Conservation (phyloP, 306 rosid genomes). For the Vigna hirtella region DNA sequence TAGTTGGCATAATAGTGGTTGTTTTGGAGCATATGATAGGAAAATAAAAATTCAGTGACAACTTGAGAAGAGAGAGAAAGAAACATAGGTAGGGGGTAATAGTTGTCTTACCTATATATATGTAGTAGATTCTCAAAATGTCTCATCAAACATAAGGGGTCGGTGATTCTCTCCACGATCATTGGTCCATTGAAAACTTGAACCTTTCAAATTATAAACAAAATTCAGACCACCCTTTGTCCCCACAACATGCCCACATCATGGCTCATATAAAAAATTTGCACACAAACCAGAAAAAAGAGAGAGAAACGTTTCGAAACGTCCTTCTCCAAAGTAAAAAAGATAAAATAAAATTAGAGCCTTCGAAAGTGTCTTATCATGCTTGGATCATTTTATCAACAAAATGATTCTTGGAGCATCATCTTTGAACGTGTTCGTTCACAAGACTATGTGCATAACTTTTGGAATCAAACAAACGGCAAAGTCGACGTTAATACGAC, state of each 20-base stretch:
- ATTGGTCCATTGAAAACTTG: conserved; percentile 49
- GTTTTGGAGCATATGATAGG: conserved; percentile 48
- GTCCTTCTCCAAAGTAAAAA: conserved; percentile 21
- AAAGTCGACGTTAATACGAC: conserved; percentile 19
- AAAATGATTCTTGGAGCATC: conserved; percentile 45
- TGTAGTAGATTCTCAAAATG: conserved; percentile 66
- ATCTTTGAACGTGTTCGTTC: conserved; percentile 48
- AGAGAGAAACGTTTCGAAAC: conserved; percentile 45
- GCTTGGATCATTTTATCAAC: conserved; percentile 47
- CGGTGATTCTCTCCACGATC: conserved; percentile 58
- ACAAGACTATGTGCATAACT: conserved; percentile 43
- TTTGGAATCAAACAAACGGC: conserved; percentile 59
- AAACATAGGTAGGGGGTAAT: conserved; percentile 21
- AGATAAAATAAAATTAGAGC: conserved; percentile 35
- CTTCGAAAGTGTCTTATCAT: conserved; percentile 58
- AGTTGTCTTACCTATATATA: conserved; percentile 38
- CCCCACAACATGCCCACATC: conserved; percentile 56
- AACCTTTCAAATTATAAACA: conserved; percentile 48
- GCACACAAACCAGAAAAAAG: not conserved
- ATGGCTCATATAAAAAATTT: not conserved
- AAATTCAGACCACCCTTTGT: conserved; percentile 46
- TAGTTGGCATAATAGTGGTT: conserved; percentile 43
- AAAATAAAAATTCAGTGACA: conserved; percentile 43
- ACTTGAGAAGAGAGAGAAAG: conserved; percentile 41
- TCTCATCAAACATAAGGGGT: conserved; percentile 65